Conservation (phyloP, 129 eudicot species). For the Escallonia herrerae region DNA sequence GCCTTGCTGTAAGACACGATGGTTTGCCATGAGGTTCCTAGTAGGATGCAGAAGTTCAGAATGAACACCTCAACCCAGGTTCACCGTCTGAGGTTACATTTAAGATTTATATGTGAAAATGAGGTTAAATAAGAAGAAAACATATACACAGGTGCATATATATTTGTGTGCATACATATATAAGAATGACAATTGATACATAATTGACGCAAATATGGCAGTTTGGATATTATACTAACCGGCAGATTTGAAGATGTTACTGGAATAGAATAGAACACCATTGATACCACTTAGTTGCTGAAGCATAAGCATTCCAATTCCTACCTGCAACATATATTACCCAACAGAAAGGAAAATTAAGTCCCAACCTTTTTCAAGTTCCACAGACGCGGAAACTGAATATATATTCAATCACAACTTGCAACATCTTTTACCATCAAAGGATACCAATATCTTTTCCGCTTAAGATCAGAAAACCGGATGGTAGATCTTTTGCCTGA, state of each 20-base stretch:
- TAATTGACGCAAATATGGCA: no score
- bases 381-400: neutral
- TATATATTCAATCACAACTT: neutral
- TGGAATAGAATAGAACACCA: constrained; percentile 76
- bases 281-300: constrained; percentile 87
- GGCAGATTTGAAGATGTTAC: constrained; percentile 64
- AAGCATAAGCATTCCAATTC: constrained; percentile 73
- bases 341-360: neutral
- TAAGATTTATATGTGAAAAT: no score
- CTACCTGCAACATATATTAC: constrained; percentile 39
- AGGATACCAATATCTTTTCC: constrained; percentile 71
- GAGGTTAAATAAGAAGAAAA: no score
- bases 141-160: no score
- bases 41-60: no score
- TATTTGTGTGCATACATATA: no score
- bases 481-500: constrained; percentile 56
- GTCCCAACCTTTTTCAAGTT: neutral
- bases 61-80: no score
- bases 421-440: constrained; percentile 49
- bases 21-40: no score
- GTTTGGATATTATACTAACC: constrained; percentile 40
- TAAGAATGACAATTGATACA: no score
- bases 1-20: no score
- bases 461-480: constrained; percentile 52
- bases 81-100: no score